A percentile compares a stretch with the other conserved stretches of the same genome.
These are phyloP conservation scores for Mentha longifolia DNA, from an alignment of 257 asterid species.

Conservation along the genomic window DNA sequence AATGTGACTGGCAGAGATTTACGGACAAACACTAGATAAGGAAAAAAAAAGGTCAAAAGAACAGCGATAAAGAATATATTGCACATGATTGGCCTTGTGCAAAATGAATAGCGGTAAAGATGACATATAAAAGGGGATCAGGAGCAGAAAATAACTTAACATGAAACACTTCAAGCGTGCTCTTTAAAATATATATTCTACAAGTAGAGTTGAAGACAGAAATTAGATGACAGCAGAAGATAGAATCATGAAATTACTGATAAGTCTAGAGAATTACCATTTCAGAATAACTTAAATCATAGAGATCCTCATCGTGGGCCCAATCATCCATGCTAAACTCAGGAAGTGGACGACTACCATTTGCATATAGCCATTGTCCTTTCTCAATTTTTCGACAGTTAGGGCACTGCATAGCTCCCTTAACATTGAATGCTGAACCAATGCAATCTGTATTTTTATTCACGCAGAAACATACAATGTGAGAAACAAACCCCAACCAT, in stretches of 20 bases:
- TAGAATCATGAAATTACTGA: neutral
- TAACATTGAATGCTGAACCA: constrained; percentile 95
- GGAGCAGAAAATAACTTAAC: neutral
- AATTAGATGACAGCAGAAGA: constrained; percentile 17
- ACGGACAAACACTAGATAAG: neutral
- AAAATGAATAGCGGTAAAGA: neutral
- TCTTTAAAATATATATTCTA: constrained; percentile 5
- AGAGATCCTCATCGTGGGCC: constrained; percentile 91
- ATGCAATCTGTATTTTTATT: constrained; percentile 78
- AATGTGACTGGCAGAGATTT: neutral
- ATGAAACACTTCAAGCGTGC: neutral
- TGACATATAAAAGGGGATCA: neutral
- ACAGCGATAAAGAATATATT: neutral
- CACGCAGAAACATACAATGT: constrained; percentile 27
- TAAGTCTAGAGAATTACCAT: constrained; percentile 57
- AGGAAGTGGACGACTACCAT: constrained; percentile 77
- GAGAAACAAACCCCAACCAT: constrained; percentile 16
- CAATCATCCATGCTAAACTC: constrained; percentile 90
- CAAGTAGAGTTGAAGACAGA: neutral
- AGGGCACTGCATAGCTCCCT: constrained; percentile 99
- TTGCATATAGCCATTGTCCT: constrained; percentile 97
- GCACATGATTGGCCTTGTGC: neutral
- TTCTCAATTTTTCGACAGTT: constrained; percentile 97
- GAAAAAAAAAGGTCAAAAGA: neutral
- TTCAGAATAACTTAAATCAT: constrained; percentile 81